A percentile compares a stretch with the other conserved stretches of the same genome.
phyloP scores from a whole-genome alignment of 2,329 filamentous ascomycete genomes.

The Pseudogymnoascus sp. region DNA sequence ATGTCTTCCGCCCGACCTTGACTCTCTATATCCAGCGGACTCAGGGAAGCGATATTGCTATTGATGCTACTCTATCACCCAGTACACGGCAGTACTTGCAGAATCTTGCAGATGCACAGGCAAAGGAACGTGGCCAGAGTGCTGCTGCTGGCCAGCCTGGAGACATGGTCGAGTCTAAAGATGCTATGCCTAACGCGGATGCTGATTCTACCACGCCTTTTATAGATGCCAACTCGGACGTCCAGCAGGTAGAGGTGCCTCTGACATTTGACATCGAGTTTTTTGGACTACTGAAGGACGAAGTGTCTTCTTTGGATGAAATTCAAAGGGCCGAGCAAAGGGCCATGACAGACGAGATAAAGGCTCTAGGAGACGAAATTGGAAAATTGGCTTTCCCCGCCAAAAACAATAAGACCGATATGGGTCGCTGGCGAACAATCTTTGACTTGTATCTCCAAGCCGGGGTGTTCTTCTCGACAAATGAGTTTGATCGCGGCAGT shows the following conservation, averaged over 20 bases:
- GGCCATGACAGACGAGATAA: conserved; percentile 57
- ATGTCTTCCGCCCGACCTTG: conserved; percentile 58
- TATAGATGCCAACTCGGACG: conserved; percentile 10
- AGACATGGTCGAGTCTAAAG: not conserved
- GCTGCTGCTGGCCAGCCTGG: not conserved
- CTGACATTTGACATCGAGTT: conserved; percentile 73
- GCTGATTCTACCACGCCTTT: not conserved
- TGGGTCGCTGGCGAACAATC: conserved; percentile 72
- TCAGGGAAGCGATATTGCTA: conserved; percentile 50
- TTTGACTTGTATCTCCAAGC: conserved; percentile 78
- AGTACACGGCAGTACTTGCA: conserved; percentile 57
- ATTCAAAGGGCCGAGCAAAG: conserved; percentile 59
- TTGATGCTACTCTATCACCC: conserved; percentile 57
- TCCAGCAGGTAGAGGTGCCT: conserved; percentile 62
- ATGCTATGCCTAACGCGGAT: not conserved
- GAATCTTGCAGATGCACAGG: conserved; percentile 27
- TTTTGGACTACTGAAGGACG: conserved; percentile 67
- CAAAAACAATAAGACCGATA: conserved; percentile 56
- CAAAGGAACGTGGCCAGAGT: not conserved
- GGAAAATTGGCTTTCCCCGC: conserved; percentile 59
- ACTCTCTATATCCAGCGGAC: conserved; percentile 62
- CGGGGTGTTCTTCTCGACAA: conserved; percentile 74
- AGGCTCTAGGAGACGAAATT: conserved; percentile 58
- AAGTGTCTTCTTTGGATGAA: conserved; percentile 62
- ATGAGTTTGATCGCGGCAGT: conserved; percentile 63